These are phyloP conservation scores for Colletotrichum destructivum DNA, from an alignment of 2,329 filamentous ascomycete species.

Conservation along the genomic window DNA sequence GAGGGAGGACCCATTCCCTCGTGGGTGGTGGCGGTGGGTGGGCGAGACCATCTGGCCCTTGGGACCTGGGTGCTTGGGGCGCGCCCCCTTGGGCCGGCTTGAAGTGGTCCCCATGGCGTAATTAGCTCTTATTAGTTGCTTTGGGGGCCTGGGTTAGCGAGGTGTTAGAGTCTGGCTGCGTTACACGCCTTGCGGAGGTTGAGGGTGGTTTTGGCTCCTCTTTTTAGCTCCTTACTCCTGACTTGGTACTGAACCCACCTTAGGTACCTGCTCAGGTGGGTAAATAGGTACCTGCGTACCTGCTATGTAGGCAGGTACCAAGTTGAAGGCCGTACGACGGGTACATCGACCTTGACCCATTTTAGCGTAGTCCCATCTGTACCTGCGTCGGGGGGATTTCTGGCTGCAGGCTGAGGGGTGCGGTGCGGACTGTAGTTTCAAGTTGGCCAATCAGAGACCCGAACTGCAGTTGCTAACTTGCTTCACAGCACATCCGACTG, in stretches of 20 bases:
- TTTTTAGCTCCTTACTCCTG: background rate
- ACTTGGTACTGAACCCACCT: background rate
- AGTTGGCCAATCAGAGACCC: conserved; percentile 13
- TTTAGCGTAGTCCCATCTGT: conserved; percentile 35
- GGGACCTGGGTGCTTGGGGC: background rate
- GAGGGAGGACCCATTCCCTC: conserved; percentile 18
- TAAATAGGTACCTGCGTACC: background rate
- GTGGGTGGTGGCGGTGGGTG: conserved; percentile 26
- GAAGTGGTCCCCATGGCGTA: conserved; percentile 34
- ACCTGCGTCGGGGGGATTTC: conserved; percentile 40
- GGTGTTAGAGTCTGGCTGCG: conserved; percentile 26
- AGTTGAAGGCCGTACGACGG: background rate
- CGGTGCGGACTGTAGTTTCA: background rate
- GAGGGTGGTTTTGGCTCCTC: background rate
- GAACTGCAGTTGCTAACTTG: background rate
- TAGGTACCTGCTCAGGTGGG: background rate
- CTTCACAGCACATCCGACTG: conserved; percentile 22
- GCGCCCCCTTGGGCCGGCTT: conserved; percentile 9
- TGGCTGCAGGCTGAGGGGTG: conserved; percentile 25
- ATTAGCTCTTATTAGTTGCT: conserved; percentile 25
- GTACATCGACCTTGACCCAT: conserved; percentile 27
- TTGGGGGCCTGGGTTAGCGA: conserved; percentile 30
- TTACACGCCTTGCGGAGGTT: conserved; percentile 36
- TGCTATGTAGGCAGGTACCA: background rate
- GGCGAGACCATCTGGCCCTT: conserved; percentile 14